Base-by-base conservation (phyloP, 768 basidiomycete genomes). In the Imleria badia region DNA sequence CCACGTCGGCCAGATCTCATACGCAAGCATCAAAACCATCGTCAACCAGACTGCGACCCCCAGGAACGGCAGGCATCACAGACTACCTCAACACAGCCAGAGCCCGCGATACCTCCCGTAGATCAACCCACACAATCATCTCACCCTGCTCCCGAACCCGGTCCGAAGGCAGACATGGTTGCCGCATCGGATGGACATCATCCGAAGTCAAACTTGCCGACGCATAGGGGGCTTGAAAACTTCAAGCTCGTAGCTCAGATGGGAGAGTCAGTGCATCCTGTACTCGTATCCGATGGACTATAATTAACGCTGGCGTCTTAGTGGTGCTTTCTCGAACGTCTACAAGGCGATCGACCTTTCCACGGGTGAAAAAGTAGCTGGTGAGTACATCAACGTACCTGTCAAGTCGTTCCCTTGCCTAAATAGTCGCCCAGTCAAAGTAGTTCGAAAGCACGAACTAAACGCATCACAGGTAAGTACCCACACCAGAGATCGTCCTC, bases 291-390 rank as follows among this genome's bases (percentile, higher is more conserved):
- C 42, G 52, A 51, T 46, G 52, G 44, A 42, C 50, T 44, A 34
- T 26, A 35, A 53, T 51, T 55, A 45, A 70, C 64, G 40, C 38
- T 39, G 50, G 55, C 36, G 52, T 71, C 55, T 31, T 64, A 91
- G 86, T 64, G 96, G 96, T 55, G 96, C 96, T 40, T 99, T 99
- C 71, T 98, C 95, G n/a, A 93, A 97, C 67, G 96, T 99, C 10
- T 99, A 96, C 80, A 91, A 91, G 69, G 96, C 94, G 14, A 63
- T 88, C 51, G 90, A 98, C 68, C 78, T 83, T 45, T 75, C 78
- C 35, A 87, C 85, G 12, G 85, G 86, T 39, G 80, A 85, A 65
- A 88, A 85, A 70, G 87, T 94, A 41, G 95, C 95, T 60, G 87
- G 94, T 87, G 69, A 61, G 81, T 33, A 42, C 36, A 45, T 35